Base-by-base conservation (phyloP, 2,329 filamentous ascomycete genomes). In the Coniochaeta sp. region DNA sequence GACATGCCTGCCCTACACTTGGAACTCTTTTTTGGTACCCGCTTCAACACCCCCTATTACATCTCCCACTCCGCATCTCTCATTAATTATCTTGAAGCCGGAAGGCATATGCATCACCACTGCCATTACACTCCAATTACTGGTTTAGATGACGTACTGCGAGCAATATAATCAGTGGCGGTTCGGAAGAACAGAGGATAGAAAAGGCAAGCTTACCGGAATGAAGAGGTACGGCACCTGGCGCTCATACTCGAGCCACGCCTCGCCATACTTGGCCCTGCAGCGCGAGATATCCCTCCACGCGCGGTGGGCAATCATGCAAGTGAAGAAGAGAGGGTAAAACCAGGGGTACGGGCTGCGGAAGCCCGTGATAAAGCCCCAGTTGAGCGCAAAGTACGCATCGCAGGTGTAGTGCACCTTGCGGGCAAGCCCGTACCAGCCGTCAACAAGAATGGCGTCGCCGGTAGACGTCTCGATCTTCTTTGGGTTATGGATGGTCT, bases 321-420 rank as follows among this genome's bases (percentile, higher is more conserved):
- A 70, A 16, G 76, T 74, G 66, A 95, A 95, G 74, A 95, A 95
- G 31, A 87, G 68, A 0, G 88, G 86, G 65, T 95, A 92, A 70
- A 95, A 94, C 88, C 89, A 95, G 1, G 89, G 89, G 71, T 92
- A 91, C 0, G 89, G 88, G 63, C 85, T 89, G 40, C 56, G 58
- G 70, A 92, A 91, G 10, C 89, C 89, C 3, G 86, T 90, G 59
- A 92, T 85, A n/a, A 91, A 68, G 22, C 84, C 89, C 89, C 89
- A 94, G 56, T 75, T 80, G 51, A 89, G 65, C 6, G 89, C 86
- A 63, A 92, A 92, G 72, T 81, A 91, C 5, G 86, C 68, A 66
- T 94, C 89, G 65, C 86, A 90, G 1, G 85, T 84, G 69, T 94
- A 94, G 68, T 92, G 87, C 49, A 88, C 79, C 72, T 90, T 89